Conservation (phyloP, 345 rosid genomes). For the Camelina laxa region DNA sequence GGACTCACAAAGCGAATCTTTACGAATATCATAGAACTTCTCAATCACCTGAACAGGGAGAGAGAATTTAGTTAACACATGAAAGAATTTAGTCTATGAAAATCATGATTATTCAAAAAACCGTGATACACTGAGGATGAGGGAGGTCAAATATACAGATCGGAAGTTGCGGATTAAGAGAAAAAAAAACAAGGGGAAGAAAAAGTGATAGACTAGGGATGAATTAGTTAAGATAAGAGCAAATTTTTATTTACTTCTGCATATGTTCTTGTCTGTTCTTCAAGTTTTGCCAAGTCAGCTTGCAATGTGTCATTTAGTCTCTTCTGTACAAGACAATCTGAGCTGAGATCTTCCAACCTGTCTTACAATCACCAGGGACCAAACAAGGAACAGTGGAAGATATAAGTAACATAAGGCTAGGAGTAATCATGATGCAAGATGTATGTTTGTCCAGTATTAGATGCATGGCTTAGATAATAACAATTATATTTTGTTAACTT, state of each 20-base stretch:
- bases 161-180: background rate
- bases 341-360: slow-evolving; percentile 78
- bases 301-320: slow-evolving; percentile 60
- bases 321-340: slow-evolving; percentile 65
- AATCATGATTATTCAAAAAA: slow-evolving; percentile 1
- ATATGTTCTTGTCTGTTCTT: slow-evolving; percentile 60
- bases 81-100: background rate
- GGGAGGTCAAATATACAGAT: background rate
- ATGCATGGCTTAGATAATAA: background rate
- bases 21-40: slow-evolving; percentile 76
- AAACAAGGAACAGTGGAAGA: slow-evolving; percentile 2
- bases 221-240: background rate
- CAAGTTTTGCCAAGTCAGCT: slow-evolving; percentile 61
- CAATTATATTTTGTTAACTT: background rate
- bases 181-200: background rate
- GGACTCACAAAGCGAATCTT: slow-evolving; percentile 51
- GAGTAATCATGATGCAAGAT: slow-evolving; percentile 1
- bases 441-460: slow-evolving; percentile 1
- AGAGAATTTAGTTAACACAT: slow-evolving; percentile 21
- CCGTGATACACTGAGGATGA: background rate
- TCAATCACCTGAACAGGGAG: slow-evolving; percentile 60
- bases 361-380: slow-evolving; percentile 29
- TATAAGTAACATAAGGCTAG: slow-evolving; percentile 13
- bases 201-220: background rate
- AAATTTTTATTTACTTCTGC: slow-evolving; percentile 62